A percentile compares a stretch with the other conserved stretches of the same genome.
Evolutionary conservation across 306 rosid species (phyloP).

Genomic region (Cucurbita argyrosperma): DNA sequence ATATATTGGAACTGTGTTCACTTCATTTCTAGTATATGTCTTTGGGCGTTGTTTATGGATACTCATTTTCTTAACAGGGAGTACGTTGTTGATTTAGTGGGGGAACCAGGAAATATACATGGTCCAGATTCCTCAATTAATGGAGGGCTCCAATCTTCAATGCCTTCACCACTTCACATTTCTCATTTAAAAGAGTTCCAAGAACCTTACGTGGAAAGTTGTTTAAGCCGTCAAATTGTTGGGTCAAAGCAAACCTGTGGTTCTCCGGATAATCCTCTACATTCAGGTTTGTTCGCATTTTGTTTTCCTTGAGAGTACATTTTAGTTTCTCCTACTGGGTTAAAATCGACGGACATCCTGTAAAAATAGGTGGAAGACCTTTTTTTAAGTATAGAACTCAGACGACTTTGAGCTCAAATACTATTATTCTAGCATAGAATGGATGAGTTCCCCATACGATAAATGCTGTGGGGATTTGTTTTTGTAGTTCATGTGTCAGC

Average conservation of each 20-base stretch:
- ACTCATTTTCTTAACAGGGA: constrained; percentile 42
- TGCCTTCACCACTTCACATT: constrained; percentile 71
- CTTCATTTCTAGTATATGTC: background rate
- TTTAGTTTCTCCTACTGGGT: background rate
- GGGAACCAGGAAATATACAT: constrained; percentile 87
- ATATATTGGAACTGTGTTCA: background rate
- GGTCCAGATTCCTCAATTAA: constrained; percentile 88
- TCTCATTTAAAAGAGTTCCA: constrained; percentile 68
- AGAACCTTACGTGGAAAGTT: constrained; percentile 34
- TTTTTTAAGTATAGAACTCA: background rate
- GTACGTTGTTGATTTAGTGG: constrained; percentile 90
- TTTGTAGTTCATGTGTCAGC: background rate
- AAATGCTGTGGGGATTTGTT: background rate
- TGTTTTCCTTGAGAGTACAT: constrained; percentile 9
- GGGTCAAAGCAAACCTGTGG: constrained; percentile 21
- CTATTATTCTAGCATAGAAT: background rate
- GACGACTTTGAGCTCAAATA: background rate
- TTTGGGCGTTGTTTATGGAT: background rate
- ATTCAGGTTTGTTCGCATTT: constrained; percentile 32
- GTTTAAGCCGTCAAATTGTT: constrained; percentile 22
- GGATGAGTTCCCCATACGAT: background rate
- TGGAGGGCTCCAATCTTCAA: constrained; percentile 64
- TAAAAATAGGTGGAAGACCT: constrained; percentile 4
- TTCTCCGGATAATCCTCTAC: constrained; percentile 28
- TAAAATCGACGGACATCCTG: background rate